Evolutionary conservation across 108 stramenopile species (phyloP).

Genomic region (Nannochloropsis gaditana): DNA sequence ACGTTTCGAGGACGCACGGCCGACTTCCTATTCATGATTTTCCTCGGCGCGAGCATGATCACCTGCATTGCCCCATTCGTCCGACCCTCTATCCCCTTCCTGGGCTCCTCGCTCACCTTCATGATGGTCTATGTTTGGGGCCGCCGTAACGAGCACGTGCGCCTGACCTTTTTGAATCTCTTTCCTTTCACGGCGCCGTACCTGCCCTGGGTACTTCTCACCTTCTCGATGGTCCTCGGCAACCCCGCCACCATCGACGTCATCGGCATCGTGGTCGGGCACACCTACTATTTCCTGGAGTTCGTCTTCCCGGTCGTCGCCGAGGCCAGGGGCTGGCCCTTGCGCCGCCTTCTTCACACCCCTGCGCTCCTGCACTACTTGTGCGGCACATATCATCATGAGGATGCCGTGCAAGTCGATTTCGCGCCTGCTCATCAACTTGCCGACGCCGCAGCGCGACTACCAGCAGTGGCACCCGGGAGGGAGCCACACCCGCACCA

Average conservation of each 20-base stretch:
- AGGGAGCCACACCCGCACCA: background rate
- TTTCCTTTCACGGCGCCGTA: slow-evolving; percentile 90
- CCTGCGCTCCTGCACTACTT: slow-evolving; percentile 34
- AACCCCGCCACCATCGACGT: slow-evolving; percentile 69
- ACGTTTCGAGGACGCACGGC: slow-evolving; percentile 86
- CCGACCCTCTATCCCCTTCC: slow-evolving; percentile 62
- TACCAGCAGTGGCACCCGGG: background rate
- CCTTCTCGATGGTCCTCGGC: slow-evolving; percentile 70
- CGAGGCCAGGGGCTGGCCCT: slow-evolving; percentile 74
- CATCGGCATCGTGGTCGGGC: slow-evolving; percentile 92
- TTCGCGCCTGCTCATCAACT: background rate
- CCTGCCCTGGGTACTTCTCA: slow-evolving; percentile 89
- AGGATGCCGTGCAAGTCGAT: slow-evolving; percentile 7
- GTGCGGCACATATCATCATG: slow-evolving; percentile 8
- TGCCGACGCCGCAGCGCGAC: background rate
- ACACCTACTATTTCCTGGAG: slow-evolving; percentile 92
- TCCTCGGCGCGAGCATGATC: slow-evolving; percentile 78
- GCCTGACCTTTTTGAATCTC: slow-evolving; percentile 87
- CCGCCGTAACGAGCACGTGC: slow-evolving; percentile 53
- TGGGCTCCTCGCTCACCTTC: slow-evolving; percentile 86
- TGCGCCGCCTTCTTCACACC: slow-evolving; percentile 26
- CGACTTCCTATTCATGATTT: slow-evolving; percentile 81
- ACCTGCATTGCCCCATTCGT: slow-evolving; percentile 70
- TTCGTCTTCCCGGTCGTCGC: slow-evolving; percentile 90
- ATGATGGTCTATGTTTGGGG: slow-evolving; percentile 98